phyloP scores from a whole-genome alignment of 148 eudicot species.

The Rhododendron williamsianum region DNA sequence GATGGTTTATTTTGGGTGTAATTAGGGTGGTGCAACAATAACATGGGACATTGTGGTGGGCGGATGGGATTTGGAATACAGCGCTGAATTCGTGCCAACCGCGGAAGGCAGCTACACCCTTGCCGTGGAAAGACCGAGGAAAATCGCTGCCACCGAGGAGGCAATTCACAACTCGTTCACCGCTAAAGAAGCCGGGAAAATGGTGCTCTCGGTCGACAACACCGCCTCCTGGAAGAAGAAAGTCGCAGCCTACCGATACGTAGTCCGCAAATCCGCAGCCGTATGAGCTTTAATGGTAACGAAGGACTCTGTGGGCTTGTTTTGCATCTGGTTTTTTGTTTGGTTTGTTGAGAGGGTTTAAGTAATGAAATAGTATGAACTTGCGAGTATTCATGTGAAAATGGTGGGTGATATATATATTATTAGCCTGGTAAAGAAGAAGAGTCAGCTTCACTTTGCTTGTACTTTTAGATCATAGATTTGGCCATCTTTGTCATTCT shows the following conservation, averaged over 20 bases:
- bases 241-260: conserved; percentile 82
- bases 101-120: conserved; percentile 67
- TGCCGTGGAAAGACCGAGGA: conserved; percentile 63
- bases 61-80: conserved; percentile 94
- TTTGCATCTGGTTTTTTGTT: background rate
- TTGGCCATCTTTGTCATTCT: background rate
- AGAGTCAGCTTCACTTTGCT: background rate
- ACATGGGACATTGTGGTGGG: conserved; percentile 95
- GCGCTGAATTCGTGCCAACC: conserved; percentile 71
- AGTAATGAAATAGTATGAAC: background rate
- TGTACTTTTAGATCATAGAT: background rate
- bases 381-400: background rate
- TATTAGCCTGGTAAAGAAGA: background rate
- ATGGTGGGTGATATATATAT: background rate
- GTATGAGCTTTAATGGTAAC: background rate
- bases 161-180: conserved; percentile 70
- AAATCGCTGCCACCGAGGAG: conserved; percentile 41
- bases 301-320: background rate
- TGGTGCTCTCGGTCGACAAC: conserved; percentile 83
- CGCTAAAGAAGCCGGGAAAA: conserved; percentile 61
- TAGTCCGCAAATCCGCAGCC: conserved; percentile 52
- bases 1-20: background rate
- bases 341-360: background rate
- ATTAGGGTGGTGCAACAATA: conserved; percentile 76
- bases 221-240: conserved; percentile 62